Conservation (phyloP, 495 filamentous ascomycete genomes). For the Acidiella bohemica region DNA sequence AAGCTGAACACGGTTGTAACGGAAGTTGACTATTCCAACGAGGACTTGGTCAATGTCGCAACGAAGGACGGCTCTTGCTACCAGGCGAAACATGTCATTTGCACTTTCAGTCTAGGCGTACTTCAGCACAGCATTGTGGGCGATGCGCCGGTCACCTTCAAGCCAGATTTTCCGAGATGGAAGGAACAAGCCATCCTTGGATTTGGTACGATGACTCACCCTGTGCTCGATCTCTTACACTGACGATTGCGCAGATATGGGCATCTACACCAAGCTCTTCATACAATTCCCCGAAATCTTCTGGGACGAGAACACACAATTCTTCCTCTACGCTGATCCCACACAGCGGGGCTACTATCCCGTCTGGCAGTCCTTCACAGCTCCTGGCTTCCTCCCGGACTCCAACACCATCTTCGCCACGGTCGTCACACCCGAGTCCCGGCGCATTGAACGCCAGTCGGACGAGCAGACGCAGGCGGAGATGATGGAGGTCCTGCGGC, state of each 20-base stretch:
- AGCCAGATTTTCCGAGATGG: conserved; percentile 49
- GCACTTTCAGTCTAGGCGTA: conserved; percentile 54
- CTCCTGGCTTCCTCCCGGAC: conserved; percentile 45
- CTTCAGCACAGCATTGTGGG: conserved; percentile 49
- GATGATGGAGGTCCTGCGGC: conserved; percentile 45
- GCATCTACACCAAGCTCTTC: conserved; percentile 70
- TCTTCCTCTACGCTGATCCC: conserved; percentile 57
- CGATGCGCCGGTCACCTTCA: too few relatives aligned
- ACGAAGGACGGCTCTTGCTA: conserved; percentile 46
- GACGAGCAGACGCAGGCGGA: conserved; percentile 47
- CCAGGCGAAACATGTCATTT: conserved; percentile 44
- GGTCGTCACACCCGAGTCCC: conserved; percentile 47
- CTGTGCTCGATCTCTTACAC: too few relatives aligned
- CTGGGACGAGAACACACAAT: conserved; percentile 56
- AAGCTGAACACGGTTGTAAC: conserved; percentile 47
- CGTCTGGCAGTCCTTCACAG: conserved; percentile 53
- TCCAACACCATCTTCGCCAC: conserved; percentile 60
- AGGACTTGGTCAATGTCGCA: conserved; percentile 42
- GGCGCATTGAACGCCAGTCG: conserved; percentile 49
- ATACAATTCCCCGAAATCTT: conserved; percentile 58
- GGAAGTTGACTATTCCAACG: conserved; percentile 42
- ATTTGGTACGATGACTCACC: too few relatives aligned
- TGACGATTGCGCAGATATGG: conserved; percentile 57
- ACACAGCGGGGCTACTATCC: conserved; percentile 53
- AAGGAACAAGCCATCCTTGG: conserved; percentile 53